Percentiles rank a stretch among this genome's conserved stretches.
phyloP scores from a whole-genome alignment of 2,329 filamentous ascomycete species.

The Albifimbria verrucaria region DNA sequence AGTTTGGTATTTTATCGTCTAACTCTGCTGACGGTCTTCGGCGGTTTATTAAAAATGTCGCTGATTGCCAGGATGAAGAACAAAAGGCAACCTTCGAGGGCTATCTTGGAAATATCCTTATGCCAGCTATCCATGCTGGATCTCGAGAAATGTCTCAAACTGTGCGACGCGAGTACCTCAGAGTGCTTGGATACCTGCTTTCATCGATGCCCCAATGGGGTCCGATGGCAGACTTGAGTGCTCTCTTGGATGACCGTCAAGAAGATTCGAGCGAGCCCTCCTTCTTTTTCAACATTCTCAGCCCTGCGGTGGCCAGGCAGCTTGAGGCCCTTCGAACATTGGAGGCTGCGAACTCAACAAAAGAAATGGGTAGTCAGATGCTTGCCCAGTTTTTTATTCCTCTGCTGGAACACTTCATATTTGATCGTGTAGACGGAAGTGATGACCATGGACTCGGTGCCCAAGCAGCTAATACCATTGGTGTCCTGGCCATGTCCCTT shows the following conservation, averaged over 20 bases:
- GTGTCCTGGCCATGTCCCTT: conserved; percentile 68
- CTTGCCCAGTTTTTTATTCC: conserved; percentile 86
- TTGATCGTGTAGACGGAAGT: conserved; percentile 67
- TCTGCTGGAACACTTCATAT: conserved; percentile 89
- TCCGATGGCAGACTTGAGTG: conserved; percentile 69
- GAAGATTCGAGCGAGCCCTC: conserved; percentile 65
- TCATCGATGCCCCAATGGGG: conserved; percentile 66
- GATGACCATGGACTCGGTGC: conserved; percentile 86
- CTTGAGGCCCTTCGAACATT: conserved; percentile 79
- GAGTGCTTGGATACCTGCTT: conserved; percentile 76
- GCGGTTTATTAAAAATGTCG: conserved; percentile 67
- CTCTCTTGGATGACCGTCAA: conserved; percentile 57
- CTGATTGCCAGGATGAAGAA: conserved; percentile 33
- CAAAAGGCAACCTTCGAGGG: conserved; percentile 44
- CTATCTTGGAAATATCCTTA: conserved; percentile 61
- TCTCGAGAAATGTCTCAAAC: conserved; percentile 77
- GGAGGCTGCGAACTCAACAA: conserved; percentile 61
- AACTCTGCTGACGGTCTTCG: conserved; percentile 81
- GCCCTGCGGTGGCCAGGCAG: conserved; percentile 83
- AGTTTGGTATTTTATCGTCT: conserved; percentile 74
- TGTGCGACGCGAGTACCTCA: conserved; percentile 77
- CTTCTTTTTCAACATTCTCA: conserved; percentile 91
- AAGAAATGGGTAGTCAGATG: conserved; percentile 70
- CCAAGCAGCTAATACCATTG: conserved; percentile 79
- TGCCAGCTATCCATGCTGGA: conserved; percentile 75